A percentile compares a stretch with the other conserved stretches of the same genome.
These are phyloP conservation scores for Casaregolazyma suthepensis DNA, from an alignment of 1,139 yeast species.

Conservation along the genomic window DNA sequence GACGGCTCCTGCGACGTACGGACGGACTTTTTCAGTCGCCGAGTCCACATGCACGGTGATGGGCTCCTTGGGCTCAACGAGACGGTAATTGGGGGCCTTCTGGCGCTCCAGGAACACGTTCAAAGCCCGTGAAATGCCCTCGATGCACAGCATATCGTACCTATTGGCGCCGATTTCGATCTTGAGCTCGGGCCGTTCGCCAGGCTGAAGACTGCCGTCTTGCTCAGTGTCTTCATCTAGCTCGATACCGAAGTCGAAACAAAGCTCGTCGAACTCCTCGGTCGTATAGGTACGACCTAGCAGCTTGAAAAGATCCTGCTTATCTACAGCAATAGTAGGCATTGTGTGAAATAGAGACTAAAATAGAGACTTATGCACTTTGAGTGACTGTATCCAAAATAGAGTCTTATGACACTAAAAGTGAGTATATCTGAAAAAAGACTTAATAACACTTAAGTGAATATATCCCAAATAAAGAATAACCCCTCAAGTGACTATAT, in stretches of 20 bases:
- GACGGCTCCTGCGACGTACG: conserved; percentile 91
- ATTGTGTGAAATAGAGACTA: conserved; percentile 34
- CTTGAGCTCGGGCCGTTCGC: conserved; percentile 92
- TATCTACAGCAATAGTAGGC: conserved; percentile 97
- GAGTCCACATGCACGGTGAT: conserved; percentile 62
- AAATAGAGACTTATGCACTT: neutral
- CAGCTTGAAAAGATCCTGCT: conserved; percentile 79
- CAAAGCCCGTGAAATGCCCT: conserved; percentile 93
- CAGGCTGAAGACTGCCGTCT: conserved; percentile 34
- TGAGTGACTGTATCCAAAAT: neutral
- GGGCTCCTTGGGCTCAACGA: conserved; percentile 46
- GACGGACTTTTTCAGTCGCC: conserved; percentile 70
- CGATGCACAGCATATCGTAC: conserved; percentile 95
- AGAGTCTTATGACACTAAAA: no score
- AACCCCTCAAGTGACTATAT: no score
- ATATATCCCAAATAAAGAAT: no score
- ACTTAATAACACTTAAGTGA: no score
- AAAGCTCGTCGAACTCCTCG: conserved; percentile 91
- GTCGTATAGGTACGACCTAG: conserved; percentile 79
- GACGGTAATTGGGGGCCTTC: conserved; percentile 59
- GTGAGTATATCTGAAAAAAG: no score
- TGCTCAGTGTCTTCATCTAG: conserved; percentile 78
- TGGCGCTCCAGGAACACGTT: conserved; percentile 78
- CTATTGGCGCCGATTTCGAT: conserved; percentile 97
- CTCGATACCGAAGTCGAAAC: conserved; percentile 97